Evolutionary conservation across 345 rosid species (phyloP).

Genomic region (Erodium maritimum): DNA sequence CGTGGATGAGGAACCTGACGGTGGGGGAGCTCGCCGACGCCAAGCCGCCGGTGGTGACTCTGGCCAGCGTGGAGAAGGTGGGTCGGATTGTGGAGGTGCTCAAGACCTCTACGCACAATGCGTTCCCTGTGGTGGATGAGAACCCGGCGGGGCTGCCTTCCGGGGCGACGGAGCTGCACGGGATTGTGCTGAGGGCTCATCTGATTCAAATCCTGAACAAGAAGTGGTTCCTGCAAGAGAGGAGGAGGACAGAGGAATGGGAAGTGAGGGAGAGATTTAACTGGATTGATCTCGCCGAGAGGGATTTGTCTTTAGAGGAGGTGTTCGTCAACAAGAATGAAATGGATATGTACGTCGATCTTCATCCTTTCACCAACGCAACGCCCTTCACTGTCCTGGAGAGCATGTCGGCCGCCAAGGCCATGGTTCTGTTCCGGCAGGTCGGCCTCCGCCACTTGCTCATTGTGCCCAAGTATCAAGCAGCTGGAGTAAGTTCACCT

Average conservation of each 20-base stretch:
- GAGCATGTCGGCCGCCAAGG: constrained; percentile 83
- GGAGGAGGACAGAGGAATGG: constrained; percentile 75
- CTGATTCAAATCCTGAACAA: constrained; percentile 52
- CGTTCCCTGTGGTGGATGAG: constrained; percentile 55
- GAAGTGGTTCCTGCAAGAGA: constrained; percentile 73
- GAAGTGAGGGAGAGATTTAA: constrained; percentile 65
- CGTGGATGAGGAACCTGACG: constrained; percentile 85
- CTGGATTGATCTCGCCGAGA: constrained; percentile 73
- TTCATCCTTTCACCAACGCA: constrained; percentile 85
- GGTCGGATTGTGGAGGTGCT: constrained; percentile 56
- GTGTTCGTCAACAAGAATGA: constrained; percentile 52
- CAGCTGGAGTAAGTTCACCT: constrained; percentile 67
- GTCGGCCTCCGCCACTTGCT: constrained; percentile 75
- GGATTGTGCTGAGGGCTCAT: constrained; percentile 81
- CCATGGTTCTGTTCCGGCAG: constrained; percentile 70
- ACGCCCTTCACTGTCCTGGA: constrained; percentile 82
- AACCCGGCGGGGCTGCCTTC: constrained; percentile 3
- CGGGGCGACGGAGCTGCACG: constrained; percentile 49
- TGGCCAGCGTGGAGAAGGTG: constrained; percentile 70
- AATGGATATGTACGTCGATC: constrained; percentile 78
- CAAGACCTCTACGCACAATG: constrained; percentile 63
- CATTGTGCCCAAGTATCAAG: constrained; percentile 64
- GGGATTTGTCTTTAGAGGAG: constrained; percentile 52
- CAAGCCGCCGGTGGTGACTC: constrained; percentile 58
- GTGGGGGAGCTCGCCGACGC: constrained; percentile 78